Percentiles rank a stretch among this genome's conserved stretches.
phyloP scores from a whole-genome alignment of 768 basidiomycete genomes.

The Melanogaster broomeanus region DNA sequence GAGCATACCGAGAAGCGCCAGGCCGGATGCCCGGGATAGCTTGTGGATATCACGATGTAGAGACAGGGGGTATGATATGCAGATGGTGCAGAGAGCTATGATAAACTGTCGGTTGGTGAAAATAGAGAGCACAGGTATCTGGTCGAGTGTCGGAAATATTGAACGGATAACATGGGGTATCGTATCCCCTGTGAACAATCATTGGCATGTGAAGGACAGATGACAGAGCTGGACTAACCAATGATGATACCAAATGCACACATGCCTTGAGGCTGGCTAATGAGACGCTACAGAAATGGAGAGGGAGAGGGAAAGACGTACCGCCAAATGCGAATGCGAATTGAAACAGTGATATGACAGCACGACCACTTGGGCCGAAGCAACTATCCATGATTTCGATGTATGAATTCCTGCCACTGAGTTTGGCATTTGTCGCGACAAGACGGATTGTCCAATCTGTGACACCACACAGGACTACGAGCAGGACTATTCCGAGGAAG shows the following conservation, averaged over 20 bases:
- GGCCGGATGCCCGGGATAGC: slow-evolving; percentile 86
- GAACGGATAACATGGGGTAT: slow-evolving; percentile 92
- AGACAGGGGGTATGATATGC: slow-evolving; percentile 92
- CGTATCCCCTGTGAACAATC: slow-evolving; percentile 69
- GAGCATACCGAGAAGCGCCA: slow-evolving; percentile 91
- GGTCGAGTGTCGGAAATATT: slow-evolving; percentile 68
- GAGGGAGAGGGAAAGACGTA: slow-evolving; percentile 31
- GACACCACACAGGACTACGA: slow-evolving; percentile 75
- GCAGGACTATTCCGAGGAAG: slow-evolving; percentile 79
- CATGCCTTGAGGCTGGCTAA: slow-evolving; percentile 64
- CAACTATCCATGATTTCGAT: slow-evolving; percentile 94
- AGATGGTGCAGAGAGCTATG: slow-evolving; percentile 82
- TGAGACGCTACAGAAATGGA: slow-evolving; percentile 1
- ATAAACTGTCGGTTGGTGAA: slow-evolving; percentile 88
- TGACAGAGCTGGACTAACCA: slow-evolving; percentile 33
- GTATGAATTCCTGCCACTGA: slow-evolving; percentile 90
- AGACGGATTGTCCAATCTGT: slow-evolving; percentile 99
- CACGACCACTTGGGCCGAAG: slow-evolving; percentile 89
- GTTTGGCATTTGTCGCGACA: slow-evolving; percentile 93
- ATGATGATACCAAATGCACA: slow-evolving; percentile 98
- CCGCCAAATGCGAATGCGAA: slow-evolving; percentile 98
- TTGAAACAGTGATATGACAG: slow-evolving; percentile 95
- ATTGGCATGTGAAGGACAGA: not conserved
- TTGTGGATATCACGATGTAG: slow-evolving; percentile 98
- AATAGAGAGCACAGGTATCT: slow-evolving; percentile 72